Evolutionary conservation across 2,329 filamentous ascomycete genomes (phyloP).

Genomic region (Lanzia echinophila): DNA sequence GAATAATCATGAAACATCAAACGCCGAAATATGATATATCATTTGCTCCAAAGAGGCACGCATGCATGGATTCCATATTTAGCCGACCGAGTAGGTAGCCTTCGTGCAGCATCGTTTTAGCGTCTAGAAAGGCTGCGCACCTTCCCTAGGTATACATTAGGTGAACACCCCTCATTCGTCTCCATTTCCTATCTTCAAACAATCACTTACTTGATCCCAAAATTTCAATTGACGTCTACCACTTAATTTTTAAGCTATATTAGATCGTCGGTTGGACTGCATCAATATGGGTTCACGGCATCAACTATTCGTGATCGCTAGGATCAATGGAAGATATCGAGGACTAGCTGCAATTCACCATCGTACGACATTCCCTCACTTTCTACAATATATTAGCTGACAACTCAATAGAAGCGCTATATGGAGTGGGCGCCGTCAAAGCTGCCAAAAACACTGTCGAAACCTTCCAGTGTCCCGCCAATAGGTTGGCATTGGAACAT

Average conservation of each 20-base stretch:
- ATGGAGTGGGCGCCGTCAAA: slow-evolving; percentile 7
- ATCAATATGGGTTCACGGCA: slow-evolving; percentile 24
- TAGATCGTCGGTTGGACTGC: neutral
- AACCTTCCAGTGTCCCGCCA: slow-evolving; percentile 16
- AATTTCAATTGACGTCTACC: too few species aligned
- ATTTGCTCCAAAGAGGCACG: too few species aligned
- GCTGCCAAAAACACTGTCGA: slow-evolving; percentile 11
- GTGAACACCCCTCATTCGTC: too few species aligned
- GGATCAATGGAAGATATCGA: slow-evolving; percentile 22
- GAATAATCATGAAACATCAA: too few species aligned
- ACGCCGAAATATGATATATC: too few species aligned
- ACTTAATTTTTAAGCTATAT: neutral
- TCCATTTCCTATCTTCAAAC: too few species aligned
- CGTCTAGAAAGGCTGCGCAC: too few species aligned
- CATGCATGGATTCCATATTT: too few species aligned
- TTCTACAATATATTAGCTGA: neutral
- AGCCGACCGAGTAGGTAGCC: too few species aligned
- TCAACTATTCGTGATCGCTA: slow-evolving; percentile 26
- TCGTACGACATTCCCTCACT: neutral
- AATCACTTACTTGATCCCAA: too few species aligned
- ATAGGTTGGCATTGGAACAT: slow-evolving; percentile 17
- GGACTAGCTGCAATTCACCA: slow-evolving; percentile 21
- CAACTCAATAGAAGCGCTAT: neutral
- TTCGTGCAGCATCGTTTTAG: too few species aligned
- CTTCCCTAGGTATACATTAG: too few species aligned